Evolutionary conservation across 768 basidiomycete species (phyloP).

Genomic region (Boletus vinaceobasis): DNA sequence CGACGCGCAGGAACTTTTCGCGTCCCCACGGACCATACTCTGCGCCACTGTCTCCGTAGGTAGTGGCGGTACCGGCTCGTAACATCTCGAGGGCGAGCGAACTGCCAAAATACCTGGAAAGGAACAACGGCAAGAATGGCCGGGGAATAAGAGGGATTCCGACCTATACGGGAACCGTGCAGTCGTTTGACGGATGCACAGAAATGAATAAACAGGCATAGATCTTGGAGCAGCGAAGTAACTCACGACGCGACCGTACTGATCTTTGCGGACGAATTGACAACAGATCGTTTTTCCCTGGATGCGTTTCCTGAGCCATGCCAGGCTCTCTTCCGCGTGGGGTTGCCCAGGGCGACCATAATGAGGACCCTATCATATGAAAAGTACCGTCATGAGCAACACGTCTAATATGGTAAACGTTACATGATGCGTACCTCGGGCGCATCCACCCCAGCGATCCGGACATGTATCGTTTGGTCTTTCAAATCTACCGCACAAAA

Average conservation of each 20-base stretch:
- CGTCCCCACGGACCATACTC: conserved; percentile 73
- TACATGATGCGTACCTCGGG: conserved; percentile 61
- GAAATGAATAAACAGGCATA: neutral
- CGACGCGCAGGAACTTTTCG: conserved; percentile 57
- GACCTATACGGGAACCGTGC: conserved; percentile 45
- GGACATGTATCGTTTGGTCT: conserved; percentile 79
- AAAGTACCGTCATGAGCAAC: neutral
- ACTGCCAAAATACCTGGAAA: conserved; percentile 39
- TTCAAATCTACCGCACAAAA: conserved; percentile 52
- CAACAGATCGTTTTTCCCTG: conserved; percentile 62
- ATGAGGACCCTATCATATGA: conserved; percentile 56
- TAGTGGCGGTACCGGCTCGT: conserved; percentile 68
- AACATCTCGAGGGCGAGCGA: conserved; percentile 72
- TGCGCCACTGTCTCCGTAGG: conserved; percentile 75
- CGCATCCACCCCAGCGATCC: conserved; percentile 89
- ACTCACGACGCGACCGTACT: conserved; percentile 78
- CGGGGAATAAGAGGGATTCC: conserved; percentile 54
- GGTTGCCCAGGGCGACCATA: conserved; percentile 82
- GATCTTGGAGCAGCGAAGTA: neutral
- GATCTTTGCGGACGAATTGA: conserved; percentile 73
- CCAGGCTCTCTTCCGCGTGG: conserved; percentile 66
- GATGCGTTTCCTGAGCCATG: conserved; percentile 62
- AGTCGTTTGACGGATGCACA: neutral
- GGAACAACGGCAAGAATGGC: conserved; percentile 48
- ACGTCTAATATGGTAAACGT: no score